Evolutionary conservation across 257 asterid species (phyloP).

Genomic region (Gardenia jasminoides): DNA sequence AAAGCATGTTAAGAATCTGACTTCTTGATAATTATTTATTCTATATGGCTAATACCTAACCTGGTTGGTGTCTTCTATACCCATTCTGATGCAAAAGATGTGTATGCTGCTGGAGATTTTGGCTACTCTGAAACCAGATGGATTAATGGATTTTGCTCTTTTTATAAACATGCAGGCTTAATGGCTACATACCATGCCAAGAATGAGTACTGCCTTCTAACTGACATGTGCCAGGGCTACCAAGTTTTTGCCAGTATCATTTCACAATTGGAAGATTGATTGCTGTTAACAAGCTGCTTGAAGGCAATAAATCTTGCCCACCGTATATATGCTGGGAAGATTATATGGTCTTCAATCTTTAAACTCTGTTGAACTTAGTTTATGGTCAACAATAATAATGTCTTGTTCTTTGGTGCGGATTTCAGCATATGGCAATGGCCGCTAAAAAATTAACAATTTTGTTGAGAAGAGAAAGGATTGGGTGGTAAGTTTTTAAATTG

Average conservation of each 20-base stretch:
- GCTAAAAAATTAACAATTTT: not conserved
- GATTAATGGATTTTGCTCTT: not conserved
- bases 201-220: constrained; percentile 89
- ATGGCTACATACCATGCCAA: constrained; percentile 97
- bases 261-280: constrained; percentile 73
- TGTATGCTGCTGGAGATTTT: not conserved
- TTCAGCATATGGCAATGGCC: not conserved
- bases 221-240: constrained; percentile 95
- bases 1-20: not conserved
- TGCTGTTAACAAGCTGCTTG: not conserved
- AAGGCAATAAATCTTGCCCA: not conserved
- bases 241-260: constrained; percentile 71
- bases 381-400: not conserved
- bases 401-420: not conserved
- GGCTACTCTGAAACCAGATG: not conserved
- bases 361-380: not conserved
- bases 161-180: constrained; percentile 53
- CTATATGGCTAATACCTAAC: not conserved
- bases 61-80: not conserved
- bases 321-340: not conserved
- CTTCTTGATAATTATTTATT: not conserved
- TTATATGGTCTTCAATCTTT: not conserved
- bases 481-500: not conserved
- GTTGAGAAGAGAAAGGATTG: not conserved
- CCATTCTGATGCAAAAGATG: not conserved